Base-by-base conservation (phyloP, 2,329 filamentous ascomycete genomes). In the Trichoderma citrinoviride region DNA sequence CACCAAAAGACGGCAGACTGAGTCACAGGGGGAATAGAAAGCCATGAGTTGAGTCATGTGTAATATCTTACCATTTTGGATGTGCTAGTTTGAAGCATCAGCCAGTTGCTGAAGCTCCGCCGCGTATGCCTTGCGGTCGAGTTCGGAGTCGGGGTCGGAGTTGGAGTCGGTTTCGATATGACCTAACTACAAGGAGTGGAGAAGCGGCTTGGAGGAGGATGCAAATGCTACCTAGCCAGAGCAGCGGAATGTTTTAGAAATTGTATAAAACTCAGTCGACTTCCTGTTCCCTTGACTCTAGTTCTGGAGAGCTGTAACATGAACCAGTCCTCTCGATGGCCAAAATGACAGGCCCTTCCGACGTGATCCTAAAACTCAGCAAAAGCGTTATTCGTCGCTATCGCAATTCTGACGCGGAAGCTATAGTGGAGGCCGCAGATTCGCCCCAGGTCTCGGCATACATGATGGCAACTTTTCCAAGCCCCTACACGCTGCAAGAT, bases 361-460 rank as follows among this genome's bases (percentile, higher is more conserved):
- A 37, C 6, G 17, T 3, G 8, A 47, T 58, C 25, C 10, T 58
- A 1, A 58, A n/a, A 23, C 14, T 58, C 10, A 58, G 12, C 14
- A 47, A 47, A 33, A 58, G 55, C 41, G 17, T 37, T 21, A 37
- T 58, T 58, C 55, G 55, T 12, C 43, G 55, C 7, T 58, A 58
- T 29, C 55, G 27, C 29, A n/a, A 7, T 7, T 47, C 55, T 7
- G 55, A 58, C 25, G 55, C 41, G 7, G 41, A 12, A 21, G 55
- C 41, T 23, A n/a, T 58, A 2, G 55, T 58, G 21, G 23, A 44
- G 7, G 55, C 41, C 25, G 55, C 7, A 19, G 21, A 58, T 23
- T 23, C 41, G 7, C 55, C 19, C 10, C 43, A 46, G 12, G 55
- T 58, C 25, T 58, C 55, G 10, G 25, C 33, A 58, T 58, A 58